Evolutionary conservation across 345 rosid genomes (phyloP).

Genomic region (Rhizophora mangle): DNA sequence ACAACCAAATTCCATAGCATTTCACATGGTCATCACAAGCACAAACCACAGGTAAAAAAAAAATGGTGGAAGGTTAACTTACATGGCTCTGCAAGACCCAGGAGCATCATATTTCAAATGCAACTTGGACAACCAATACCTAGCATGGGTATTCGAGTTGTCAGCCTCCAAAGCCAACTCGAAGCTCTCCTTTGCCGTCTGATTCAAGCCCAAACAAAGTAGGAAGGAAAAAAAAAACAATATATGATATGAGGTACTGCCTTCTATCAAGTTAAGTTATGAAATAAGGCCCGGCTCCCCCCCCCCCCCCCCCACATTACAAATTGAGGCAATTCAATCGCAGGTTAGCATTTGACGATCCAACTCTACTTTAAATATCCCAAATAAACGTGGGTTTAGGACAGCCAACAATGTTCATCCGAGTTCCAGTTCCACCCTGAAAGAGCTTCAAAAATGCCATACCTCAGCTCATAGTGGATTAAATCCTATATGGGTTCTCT

Average conservation of each 20-base stretch:
- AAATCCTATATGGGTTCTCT: too few relatives aligned
- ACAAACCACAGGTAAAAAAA: neutral
- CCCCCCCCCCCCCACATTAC: too few relatives aligned
- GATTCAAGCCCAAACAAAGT: constrained; percentile 1
- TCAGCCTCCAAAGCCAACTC: constrained; percentile 82
- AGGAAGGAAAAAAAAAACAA: too few relatives aligned
- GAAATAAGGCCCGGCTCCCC: too few relatives aligned
- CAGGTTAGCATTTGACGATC: too few relatives aligned
- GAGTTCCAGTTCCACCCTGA: too few relatives aligned
- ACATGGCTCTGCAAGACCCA: constrained; percentile 83
- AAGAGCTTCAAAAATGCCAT: too few relatives aligned
- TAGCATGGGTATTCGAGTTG: constrained; percentile 74
- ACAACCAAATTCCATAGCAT: neutral
- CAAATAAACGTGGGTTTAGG: too few relatives aligned
- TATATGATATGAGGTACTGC: neutral
- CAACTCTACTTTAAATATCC: too few relatives aligned
- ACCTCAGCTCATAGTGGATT: too few relatives aligned
- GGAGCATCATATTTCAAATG: constrained; percentile 87
- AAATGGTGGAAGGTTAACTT: constrained; percentile 28
- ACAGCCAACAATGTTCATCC: too few relatives aligned
- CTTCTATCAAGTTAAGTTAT: neutral
- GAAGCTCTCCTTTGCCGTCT: constrained; percentile 90
- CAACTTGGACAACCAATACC: constrained; percentile 74
- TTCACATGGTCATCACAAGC: neutral
- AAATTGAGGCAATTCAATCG: too few relatives aligned